Conservation (phyloP, 2,329 filamentous ascomycete species). For the Dactylellina leptospora region DNA sequence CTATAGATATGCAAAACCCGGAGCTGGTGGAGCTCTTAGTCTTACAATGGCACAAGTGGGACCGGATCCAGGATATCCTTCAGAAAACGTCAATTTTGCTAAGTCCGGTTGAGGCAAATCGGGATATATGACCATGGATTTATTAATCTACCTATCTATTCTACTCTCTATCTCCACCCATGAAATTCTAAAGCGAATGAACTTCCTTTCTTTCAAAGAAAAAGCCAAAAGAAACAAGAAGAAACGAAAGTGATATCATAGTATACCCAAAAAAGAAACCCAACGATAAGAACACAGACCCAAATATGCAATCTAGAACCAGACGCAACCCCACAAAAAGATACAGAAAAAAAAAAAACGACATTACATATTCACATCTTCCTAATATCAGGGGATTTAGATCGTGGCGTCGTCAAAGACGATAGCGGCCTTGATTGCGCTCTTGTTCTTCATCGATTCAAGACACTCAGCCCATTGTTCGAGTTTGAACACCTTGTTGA, state of each 20-base stretch:
- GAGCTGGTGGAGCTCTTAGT: too few species aligned
- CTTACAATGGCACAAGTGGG: too few species aligned
- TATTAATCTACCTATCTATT: too few species aligned
- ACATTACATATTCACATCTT: too few species aligned
- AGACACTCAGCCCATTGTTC: conserved; percentile 76
- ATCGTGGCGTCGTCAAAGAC: conserved; percentile 68
- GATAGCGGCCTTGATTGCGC: conserved; percentile 77
- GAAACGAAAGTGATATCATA: conserved; percentile 3
- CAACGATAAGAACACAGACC: background rate
- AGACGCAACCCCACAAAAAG: too few species aligned
- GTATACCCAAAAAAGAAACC: background rate
- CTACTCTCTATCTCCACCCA: background rate
- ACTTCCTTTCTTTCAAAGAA: background rate
- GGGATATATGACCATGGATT: too few species aligned
- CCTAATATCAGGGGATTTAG: conserved; percentile 7
- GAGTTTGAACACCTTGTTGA: conserved; percentile 77
- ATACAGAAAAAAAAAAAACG: background rate
- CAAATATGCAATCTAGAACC: too few species aligned
- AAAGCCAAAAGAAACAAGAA: background rate
- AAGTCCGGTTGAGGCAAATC: too few species aligned
- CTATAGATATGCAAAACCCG: too few species aligned
- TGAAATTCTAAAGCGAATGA: too few species aligned
- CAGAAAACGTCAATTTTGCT: too few species aligned
- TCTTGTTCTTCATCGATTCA: conserved; percentile 76
- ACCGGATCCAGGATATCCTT: too few species aligned